Percentiles rank a stretch among this genome's conserved stretches.
Evolutionary conservation across 345 rosid genomes (phyloP).

Genomic region (Psidium guajava): DNA sequence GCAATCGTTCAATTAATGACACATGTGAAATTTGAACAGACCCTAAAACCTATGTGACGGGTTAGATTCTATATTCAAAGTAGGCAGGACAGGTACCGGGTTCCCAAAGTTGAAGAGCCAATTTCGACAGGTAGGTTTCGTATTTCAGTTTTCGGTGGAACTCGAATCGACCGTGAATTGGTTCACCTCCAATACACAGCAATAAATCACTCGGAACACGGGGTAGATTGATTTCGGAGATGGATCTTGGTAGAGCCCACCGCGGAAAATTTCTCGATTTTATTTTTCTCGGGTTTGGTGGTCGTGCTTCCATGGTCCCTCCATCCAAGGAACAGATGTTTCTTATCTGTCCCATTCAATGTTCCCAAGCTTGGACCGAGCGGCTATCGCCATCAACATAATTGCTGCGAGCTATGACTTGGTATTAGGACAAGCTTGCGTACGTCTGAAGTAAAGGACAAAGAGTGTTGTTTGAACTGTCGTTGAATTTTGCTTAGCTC

Average conservation of each 20-base stretch:
- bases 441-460: background rate
- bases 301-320: background rate
- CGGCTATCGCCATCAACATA: background rate
- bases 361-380: background rate
- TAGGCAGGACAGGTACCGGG: too few relatives aligned
- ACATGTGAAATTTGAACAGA: too few relatives aligned
- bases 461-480: background rate
- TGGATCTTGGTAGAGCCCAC: background rate
- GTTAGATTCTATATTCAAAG: rapidly evolving
- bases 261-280: background rate
- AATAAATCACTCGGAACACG: background rate
- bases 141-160: too few relatives aligned
- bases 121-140: too few relatives aligned
- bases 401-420: background rate
- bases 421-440: background rate
- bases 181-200: too few relatives aligned
- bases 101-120: too few relatives aligned
- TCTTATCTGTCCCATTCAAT: background rate
- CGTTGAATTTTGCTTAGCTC: background rate
- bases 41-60: too few relatives aligned
- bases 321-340: background rate
- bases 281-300: background rate
- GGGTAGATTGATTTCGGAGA: background rate
- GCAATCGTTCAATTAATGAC: too few relatives aligned
- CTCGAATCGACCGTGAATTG: too few relatives aligned